Base-by-base conservation (phyloP, 106 monocot genomes). In the Dendrobium huoshanense region DNA sequence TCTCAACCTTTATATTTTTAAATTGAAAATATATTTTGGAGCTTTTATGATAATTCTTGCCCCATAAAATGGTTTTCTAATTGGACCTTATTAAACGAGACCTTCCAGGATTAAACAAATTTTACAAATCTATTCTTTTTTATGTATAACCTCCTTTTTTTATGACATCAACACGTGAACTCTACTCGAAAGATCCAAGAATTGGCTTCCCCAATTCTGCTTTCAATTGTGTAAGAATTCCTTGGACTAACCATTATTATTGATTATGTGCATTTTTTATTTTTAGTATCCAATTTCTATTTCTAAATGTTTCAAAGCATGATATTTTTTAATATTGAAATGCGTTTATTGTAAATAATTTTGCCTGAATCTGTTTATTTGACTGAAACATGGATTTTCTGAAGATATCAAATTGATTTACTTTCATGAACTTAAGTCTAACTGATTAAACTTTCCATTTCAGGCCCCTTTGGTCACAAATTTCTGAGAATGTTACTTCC, bases 401-500 rank as follows among this genome's bases (percentile, higher is more conserved):
- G 41, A 48, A 22, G 2, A 45, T 76, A 43, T 76, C 11, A 37
- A 76, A 47, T n/a, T 43, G 17, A 47, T n/a, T 44, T 76, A 3
- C 70, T 70, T 70, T 70, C 33, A 70, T 70, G 67, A 70, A 33
- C 37, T 15, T 70, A 37, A 70, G 33, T 70, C 64, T 65, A 72
- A 74, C 6, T 74, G 41, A 29, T 17, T 22, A 17, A 75, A 31
- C 45, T 72, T 77, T 19, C 56, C 33, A 73, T 67, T 54, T 47
- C 83, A 83, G 98, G 98, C 55, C 81, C 95, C 61, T 83, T 95
- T 48, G 89, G 85, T 24, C 88, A 92, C 64, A 98, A 91, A 77
- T 87, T 98, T 83, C 76, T 98, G 48, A 92, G 98, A 83, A 77
- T 98, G 79, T 78, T 98, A 77, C 81, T 98, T 33, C 98, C 98